Conservation (phyloP, 1,284 basidiomycete species). For the Naganishia sp. region DNA sequence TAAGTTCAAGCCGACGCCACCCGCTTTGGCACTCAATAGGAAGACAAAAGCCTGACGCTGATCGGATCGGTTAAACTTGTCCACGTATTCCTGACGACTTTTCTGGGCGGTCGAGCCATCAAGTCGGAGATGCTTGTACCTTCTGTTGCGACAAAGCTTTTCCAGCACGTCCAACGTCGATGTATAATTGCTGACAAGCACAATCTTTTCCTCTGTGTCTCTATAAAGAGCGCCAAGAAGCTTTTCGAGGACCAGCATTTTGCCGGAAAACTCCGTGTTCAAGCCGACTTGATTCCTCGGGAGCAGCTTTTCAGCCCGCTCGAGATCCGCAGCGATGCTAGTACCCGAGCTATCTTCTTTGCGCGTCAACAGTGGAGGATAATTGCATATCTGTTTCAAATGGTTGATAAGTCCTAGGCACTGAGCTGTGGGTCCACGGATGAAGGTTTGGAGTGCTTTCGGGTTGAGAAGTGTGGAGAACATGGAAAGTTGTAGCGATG, state of each 20-base stretch:
- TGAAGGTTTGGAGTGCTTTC: constrained; percentile 65
- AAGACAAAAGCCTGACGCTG: constrained; percentile 66
- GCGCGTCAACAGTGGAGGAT: constrained; percentile 63
- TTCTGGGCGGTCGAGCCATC: constrained; percentile 82
- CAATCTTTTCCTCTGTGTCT: constrained; percentile 86
- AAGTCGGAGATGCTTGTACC: constrained; percentile 78
- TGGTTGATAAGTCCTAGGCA: constrained; percentile 70
- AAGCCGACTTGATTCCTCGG: constrained; percentile 17
- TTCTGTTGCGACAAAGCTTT: constrained; percentile 72
- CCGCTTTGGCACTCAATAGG: constrained; percentile 90
- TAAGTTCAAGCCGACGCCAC: constrained; percentile 91
- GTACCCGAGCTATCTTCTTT: not conserved
- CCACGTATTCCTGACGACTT: constrained; percentile 65
- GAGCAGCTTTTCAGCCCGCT: constrained; percentile 8
- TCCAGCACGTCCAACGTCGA: constrained; percentile 91
- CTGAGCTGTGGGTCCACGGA: constrained; percentile 69
- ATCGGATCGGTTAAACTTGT: constrained; percentile 47
- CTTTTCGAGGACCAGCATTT: constrained; percentile 72
- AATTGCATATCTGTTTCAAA: constrained; percentile 89
- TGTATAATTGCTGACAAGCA: constrained; percentile 86
- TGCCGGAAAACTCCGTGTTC: constrained; percentile 59
- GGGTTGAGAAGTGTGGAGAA: constrained; percentile 74
- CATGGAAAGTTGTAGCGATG: constrained; percentile 74
- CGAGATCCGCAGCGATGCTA: constrained; percentile 8
- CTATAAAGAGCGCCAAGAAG: constrained; percentile 67